Percentiles rank a stretch among this genome's conserved stretches.
Conservation (phyloP, 1,284 basidiomycete genomes). For the Microstroma glucosiphilum region DNA sequence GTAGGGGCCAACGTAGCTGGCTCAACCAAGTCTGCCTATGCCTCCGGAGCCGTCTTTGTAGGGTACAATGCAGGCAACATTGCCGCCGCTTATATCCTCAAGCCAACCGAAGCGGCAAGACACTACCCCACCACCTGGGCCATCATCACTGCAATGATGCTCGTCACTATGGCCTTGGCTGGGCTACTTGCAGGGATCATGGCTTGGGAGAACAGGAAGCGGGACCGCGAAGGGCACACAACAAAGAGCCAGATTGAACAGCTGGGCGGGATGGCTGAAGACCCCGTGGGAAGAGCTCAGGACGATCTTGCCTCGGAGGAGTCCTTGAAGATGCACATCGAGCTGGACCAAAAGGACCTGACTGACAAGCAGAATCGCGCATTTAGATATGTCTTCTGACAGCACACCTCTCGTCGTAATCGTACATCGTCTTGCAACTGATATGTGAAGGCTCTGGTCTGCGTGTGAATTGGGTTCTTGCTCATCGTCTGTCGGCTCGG, state of each 20-base stretch:
- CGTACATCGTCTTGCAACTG: too few species aligned
- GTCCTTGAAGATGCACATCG: not conserved
- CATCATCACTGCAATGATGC: conserved; percentile 49
- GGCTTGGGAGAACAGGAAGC: conserved; percentile 9
- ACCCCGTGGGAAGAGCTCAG: not conserved
- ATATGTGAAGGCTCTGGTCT: too few species aligned
- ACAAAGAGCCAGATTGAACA: not conserved
- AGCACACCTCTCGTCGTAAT: too few species aligned
- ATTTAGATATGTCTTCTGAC: conserved; percentile 2
- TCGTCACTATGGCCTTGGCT: conserved; percentile 14
- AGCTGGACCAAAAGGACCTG: not conserved
- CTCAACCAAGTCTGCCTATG: conserved; percentile 55
- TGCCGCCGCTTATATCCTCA: conserved; percentile 42
- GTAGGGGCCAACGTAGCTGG: conserved; percentile 54
- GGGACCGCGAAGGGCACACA: not conserved
- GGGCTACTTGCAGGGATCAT: conserved; percentile 4
- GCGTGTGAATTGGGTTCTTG: too few species aligned
- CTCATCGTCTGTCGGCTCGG: too few species aligned
- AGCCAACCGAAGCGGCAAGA: conserved; percentile 34
- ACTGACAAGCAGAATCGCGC: conserved; percentile 2
- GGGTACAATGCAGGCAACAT: conserved; percentile 46
- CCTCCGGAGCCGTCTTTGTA: conserved; percentile 51
- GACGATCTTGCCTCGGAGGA: not conserved
- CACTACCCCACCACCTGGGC: conserved; percentile 55
- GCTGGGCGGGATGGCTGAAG: not conserved